Conservation (phyloP, 495 filamentous ascomycete genomes). For the Lophium mytilinum region DNA sequence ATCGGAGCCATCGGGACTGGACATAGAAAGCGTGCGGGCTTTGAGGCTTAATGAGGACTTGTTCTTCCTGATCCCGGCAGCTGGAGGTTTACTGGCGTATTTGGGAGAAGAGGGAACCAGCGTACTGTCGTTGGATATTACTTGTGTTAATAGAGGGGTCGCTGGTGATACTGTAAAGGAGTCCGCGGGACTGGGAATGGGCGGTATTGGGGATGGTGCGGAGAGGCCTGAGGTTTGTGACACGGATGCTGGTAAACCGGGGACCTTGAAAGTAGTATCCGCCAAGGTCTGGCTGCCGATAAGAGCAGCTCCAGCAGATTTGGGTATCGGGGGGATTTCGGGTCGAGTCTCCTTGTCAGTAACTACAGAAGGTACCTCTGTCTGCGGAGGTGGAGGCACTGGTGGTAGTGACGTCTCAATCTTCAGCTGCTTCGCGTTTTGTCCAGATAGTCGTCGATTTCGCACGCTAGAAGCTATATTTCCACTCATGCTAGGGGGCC, state of each 20-base stretch:
- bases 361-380: constrained; percentile 35
- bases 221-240: constrained; percentile 3
- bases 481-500: constrained; percentile 35
- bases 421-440: constrained; percentile 71
- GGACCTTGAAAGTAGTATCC: constrained; percentile 22
- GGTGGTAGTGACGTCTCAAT: constrained; percentile 66
- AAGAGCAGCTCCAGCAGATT: constrained; percentile 19
- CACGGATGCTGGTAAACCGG: constrained; percentile 14
- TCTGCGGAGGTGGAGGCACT: constrained; percentile 31
- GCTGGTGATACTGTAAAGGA: constrained; percentile 26
- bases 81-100: constrained; percentile 21
- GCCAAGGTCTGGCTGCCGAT: constrained; percentile 5
- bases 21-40: constrained; percentile 66
- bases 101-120: constrained; percentile 23
- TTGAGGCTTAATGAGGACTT: constrained; percentile 72
- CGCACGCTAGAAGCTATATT: constrained; percentile 53
- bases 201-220: constrained; percentile 18
- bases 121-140: constrained; percentile 15
- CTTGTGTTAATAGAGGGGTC: constrained; percentile 21
- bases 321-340: constrained; percentile 30
- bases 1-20: constrained; percentile 59
- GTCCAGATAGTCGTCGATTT: constrained; percentile 72
- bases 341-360: constrained; percentile 39
- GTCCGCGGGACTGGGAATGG: constrained; percentile 21
- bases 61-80: constrained; percentile 57